These are phyloP conservation scores for Didymella arachidicola DNA, from an alignment of 2,329 filamentous ascomycete genomes.

Conservation along the genomic window DNA sequence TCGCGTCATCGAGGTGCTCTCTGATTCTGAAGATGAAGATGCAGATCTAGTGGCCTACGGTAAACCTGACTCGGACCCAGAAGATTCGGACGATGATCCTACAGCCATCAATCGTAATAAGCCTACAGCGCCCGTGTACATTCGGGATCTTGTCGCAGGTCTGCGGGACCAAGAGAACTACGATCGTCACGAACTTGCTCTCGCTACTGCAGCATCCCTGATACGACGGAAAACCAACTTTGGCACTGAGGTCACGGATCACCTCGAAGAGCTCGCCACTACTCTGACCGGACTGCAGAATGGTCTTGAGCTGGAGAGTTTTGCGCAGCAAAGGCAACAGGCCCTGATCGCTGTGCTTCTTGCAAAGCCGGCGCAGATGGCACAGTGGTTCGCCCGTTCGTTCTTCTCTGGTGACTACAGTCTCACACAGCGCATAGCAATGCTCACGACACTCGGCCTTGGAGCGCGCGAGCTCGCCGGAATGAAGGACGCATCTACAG, in stretches of 20 bases:
- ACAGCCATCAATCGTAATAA: constrained; percentile 86
- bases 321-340: constrained; percentile 77
- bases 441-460: constrained; percentile 83
- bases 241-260: constrained; percentile 85
- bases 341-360: constrained; percentile 83
- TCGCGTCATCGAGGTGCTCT: constrained; percentile 62
- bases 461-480: constrained; percentile 86
- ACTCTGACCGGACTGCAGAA: constrained; percentile 83
- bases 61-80: constrained; percentile 86
- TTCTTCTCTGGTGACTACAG: constrained; percentile 96
- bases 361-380: constrained; percentile 78
- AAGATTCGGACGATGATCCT: constrained; percentile 93
- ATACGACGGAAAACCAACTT: constrained; percentile 90
- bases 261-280: constrained; percentile 80
- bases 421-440: constrained; percentile 78
- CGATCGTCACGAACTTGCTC: constrained; percentile 81
- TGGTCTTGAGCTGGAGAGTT: constrained; percentile 77
- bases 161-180: constrained; percentile 83
- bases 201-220: constrained; percentile 77
- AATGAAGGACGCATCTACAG: constrained; percentile 65
- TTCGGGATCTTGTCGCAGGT: constrained; percentile 81
- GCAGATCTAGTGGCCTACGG: constrained; percentile 78
- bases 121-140: constrained; percentile 84
- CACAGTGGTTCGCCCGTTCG: constrained; percentile 80
- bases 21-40: constrained; percentile 58